phyloP scores from a whole-genome alignment of 2,329 filamentous ascomycete species.

The Aureobasidium sp. region DNA sequence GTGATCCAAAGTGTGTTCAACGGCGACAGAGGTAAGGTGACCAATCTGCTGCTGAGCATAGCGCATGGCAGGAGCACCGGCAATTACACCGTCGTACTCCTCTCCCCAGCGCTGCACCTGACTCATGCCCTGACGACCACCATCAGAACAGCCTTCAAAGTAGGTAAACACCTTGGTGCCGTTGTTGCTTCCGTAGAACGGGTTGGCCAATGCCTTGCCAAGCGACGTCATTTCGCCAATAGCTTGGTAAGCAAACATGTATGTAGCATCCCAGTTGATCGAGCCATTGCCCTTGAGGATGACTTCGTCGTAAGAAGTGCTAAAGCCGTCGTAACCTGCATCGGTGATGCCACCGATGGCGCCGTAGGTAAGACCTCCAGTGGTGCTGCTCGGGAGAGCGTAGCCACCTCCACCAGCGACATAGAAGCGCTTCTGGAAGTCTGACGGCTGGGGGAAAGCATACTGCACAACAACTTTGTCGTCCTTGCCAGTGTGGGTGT shows the following conservation, averaged over 20 bases:
- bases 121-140: slow-evolving; percentile 41
- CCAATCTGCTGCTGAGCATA: slow-evolving; percentile 39
- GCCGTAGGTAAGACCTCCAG: slow-evolving; percentile 36
- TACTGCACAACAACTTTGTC: slow-evolving; percentile 30
- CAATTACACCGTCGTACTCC: slow-evolving; percentile 39
- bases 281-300: slow-evolving; percentile 35
- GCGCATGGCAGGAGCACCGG: slow-evolving; percentile 41
- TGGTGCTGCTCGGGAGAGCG: slow-evolving; percentile 31
- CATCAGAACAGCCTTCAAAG: slow-evolving; percentile 48
- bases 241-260: slow-evolving; percentile 45
- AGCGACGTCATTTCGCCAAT: slow-evolving; percentile 44
- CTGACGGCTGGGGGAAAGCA: slow-evolving; percentile 34
- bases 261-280: slow-evolving; percentile 42
- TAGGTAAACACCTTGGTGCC: slow-evolving; percentile 35
- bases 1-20: slow-evolving; percentile 34
- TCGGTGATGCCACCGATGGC: slow-evolving; percentile 40
- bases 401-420: slow-evolving; percentile 28
- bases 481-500: slow-evolving; percentile 33
- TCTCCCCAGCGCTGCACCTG: slow-evolving; percentile 45
- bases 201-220: slow-evolving; percentile 36
- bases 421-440: slow-evolving; percentile 38
- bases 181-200: slow-evolving; percentile 28
- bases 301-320: slow-evolving; percentile 29
- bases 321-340: slow-evolving; percentile 43
- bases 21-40: slow-evolving; percentile 32